Evolutionary conservation across 768 basidiomycete genomes (phyloP), one percentile per base, ranked within the genome.

Genomic region (Tulasnella sp.): DNA sequence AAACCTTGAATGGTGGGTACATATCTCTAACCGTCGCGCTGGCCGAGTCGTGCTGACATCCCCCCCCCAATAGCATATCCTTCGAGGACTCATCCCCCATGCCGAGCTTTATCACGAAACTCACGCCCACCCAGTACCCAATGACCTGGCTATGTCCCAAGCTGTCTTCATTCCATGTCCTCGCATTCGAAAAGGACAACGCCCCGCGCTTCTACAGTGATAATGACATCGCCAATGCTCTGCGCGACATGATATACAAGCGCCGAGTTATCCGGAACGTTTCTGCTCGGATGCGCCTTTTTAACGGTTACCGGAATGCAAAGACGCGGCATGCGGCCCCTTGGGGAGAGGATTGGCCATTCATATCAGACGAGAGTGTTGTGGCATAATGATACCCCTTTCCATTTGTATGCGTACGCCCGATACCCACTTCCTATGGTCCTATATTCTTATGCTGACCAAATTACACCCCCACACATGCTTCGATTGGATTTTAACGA

Each of bases 41-140:
- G 41, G 11, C 11, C 41, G 41, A 11, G 11, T 43, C 11, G n/a
- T 19, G 11, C 11, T 43, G 11, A 43, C 41, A n/a, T 43, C 19
- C 19, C 19, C 41, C 41, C 41, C 11, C 15, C 5, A 38, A 38
- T 38, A 48, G 21, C 5, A 48, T 48, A 21, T 48, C 47, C 47
- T 48, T 48, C n/a, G 47, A 48, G n/a, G 47, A 48, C 27, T 48
- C 47, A n/a, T 48, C 47, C n/a, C 47, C 47, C 47, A 7, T 48
- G 19, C 47, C 47, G 7, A 23, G 11, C 27, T 48, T 48, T n/a
- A 48, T 48, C 47, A n/a, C 5, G 7, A 29, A 7, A 11, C 27
- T 48, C 21, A 48, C 47, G n/a, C 21, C 47, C 5, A 48, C 47
- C 7, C 5, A 48, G 7, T 7, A 48, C 27, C 19, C 21, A 7